These are phyloP conservation scores for Lactarius psammicola DNA, from an alignment of 768 basidiomycete genomes.

Conservation along the genomic window DNA sequence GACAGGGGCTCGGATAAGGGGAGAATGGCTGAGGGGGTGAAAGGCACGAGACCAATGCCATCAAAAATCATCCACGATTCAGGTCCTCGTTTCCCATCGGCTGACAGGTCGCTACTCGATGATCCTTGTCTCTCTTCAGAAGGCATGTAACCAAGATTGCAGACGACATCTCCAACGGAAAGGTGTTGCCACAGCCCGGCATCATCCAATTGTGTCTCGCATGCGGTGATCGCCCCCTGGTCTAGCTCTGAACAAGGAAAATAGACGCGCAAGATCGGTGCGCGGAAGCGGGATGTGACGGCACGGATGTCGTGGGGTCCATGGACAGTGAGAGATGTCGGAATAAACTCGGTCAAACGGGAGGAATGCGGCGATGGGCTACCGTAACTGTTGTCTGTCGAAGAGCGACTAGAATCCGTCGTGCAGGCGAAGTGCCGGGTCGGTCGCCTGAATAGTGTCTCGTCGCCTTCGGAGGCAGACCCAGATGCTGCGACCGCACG, in stretches of 20 bases:
- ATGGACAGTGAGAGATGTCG: constrained; percentile 32
- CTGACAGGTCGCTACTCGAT: constrained; percentile 26
- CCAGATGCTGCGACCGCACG: constrained; percentile 9
- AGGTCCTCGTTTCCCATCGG: constrained; percentile 25
- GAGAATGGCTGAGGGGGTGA: constrained; percentile 52
- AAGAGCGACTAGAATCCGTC: constrained; percentile 23
- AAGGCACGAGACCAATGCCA: constrained; percentile 60
- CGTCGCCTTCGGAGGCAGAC: constrained; percentile 14
- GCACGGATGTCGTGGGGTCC: constrained; percentile 60
- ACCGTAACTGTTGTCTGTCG: constrained; percentile 24
- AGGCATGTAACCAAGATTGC: constrained; percentile 78
- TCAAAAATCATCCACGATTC: constrained; percentile 74
- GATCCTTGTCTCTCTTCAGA: constrained; percentile 32
- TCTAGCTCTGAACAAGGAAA: constrained; percentile 64
- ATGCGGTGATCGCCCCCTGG: constrained; percentile 48
- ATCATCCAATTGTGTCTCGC: constrained; percentile 66
- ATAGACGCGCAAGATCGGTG: constrained; percentile 72
- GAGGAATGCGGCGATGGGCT: constrained; percentile 32
- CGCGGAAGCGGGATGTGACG: constrained; percentile 61
- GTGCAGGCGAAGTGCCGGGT: not conserved
- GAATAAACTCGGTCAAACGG: constrained; percentile 5
- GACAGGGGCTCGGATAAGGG: constrained; percentile 56
- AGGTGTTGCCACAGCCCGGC: constrained; percentile 71
- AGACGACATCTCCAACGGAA: constrained; percentile 75
- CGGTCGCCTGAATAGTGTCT: constrained; percentile 5